Conservation (phyloP, 2,329 filamentous ascomycete genomes). For the Aspergillus phoenicis region DNA sequence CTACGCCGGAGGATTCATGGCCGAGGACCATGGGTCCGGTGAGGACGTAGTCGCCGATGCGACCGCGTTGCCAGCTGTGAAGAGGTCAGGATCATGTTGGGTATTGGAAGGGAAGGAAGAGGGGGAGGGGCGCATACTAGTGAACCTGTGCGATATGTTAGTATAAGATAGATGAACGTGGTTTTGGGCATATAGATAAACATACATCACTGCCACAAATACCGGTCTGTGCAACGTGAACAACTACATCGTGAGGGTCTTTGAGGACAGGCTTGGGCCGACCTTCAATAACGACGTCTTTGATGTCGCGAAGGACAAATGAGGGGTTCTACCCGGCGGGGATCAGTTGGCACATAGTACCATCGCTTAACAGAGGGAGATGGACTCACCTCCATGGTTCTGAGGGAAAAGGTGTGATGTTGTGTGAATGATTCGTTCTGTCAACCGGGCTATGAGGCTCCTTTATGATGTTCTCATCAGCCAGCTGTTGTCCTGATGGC, state of each 20-base stretch:
- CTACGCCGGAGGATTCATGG: background rate
- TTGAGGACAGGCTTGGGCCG: background rate
- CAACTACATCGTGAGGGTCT: background rate
- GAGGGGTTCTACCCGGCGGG: background rate
- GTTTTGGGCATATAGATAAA: too few species aligned
- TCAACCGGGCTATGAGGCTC: too few species aligned
- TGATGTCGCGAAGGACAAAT: background rate
- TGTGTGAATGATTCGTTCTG: too few species aligned
- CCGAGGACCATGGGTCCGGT: background rate
- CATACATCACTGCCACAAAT: background rate
- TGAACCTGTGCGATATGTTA: background rate
- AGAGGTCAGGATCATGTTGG: background rate
- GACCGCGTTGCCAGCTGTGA: background rate
- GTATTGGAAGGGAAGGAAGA: background rate
- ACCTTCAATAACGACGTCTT: background rate
- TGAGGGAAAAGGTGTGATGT: too few species aligned
- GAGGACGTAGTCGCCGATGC: background rate
- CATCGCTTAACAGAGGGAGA: too few species aligned
- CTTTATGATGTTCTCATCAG: too few species aligned
- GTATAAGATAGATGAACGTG: too few species aligned
- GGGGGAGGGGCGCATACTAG: too few species aligned
- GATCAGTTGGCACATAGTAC: too few species aligned
- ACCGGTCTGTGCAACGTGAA: background rate
- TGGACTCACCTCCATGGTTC: too few species aligned
- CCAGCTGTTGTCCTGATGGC: too few species aligned